These are phyloP conservation scores for Ustilago curta DNA, from an alignment of 1,284 basidiomycete genomes.

Conservation along the genomic window DNA sequence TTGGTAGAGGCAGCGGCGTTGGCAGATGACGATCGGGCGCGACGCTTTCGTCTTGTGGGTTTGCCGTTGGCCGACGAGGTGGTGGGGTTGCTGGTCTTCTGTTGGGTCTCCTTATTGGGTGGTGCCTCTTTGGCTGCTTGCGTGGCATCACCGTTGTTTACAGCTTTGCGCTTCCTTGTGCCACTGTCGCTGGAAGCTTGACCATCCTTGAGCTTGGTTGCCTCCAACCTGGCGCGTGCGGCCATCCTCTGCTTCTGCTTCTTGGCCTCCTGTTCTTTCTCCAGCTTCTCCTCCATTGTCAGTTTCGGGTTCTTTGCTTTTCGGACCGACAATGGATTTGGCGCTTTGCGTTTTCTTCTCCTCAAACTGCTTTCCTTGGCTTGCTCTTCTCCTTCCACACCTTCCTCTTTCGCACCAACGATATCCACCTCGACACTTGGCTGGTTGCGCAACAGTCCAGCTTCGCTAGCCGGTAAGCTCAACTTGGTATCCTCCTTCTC, in stretches of 20 bases:
- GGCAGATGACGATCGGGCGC: neutral
- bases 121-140: neutral
- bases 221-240: slow-evolving; percentile 21
- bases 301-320: slow-evolving; percentile 73
- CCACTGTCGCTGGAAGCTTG: neutral
- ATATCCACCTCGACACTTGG: slow-evolving; percentile 38
- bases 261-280: slow-evolving; percentile 72
- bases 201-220: slow-evolving; percentile 6
- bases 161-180: slow-evolving; percentile 18
- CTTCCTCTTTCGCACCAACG: slow-evolving; percentile 68
- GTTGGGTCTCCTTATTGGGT: neutral
- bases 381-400: neutral
- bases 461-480: slow-evolving; percentile 38
- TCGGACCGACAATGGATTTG: slow-evolving; percentile 92
- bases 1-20: neutral
- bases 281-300: slow-evolving; percentile 42
- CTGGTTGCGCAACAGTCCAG: slow-evolving; percentile 22
- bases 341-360: slow-evolving; percentile 74
- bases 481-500: slow-evolving; percentile 53
- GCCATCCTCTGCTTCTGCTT: slow-evolving; percentile 46
- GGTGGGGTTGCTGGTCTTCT: neutral
- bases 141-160: neutral
- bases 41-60: slow-evolving; percentile 6
- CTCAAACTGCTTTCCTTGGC: slow-evolving; percentile 5
- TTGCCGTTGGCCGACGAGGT: neutral